These are phyloP conservation scores for Xanthoconium purpureum DNA, from an alignment of 768 basidiomycete genomes.

Conservation along the genomic window DNA sequence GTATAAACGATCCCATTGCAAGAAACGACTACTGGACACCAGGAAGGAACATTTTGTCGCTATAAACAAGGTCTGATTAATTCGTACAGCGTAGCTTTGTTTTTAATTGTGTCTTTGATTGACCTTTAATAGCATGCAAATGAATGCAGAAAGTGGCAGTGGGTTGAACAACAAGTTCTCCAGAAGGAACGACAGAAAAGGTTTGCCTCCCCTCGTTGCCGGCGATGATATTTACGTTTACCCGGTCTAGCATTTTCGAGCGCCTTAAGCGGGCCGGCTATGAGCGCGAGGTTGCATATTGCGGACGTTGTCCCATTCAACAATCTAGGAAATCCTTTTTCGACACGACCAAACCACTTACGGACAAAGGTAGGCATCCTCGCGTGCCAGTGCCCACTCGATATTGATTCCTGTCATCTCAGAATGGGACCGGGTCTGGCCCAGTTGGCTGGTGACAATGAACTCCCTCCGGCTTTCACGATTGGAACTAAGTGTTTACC, in stretches of 20 bases:
- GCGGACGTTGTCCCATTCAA: neutral
- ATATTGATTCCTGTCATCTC: neutral
- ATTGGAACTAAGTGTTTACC: constrained; percentile 1
- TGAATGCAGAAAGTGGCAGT: constrained; percentile 8
- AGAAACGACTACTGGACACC: constrained; percentile 3
- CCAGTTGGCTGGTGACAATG: constrained; percentile 3
- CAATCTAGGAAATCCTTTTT: constrained; percentile 3
- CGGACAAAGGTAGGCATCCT: constrained; percentile 4
- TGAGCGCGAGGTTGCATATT: constrained; percentile 8
- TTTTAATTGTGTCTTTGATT: neutral
- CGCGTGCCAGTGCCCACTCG: no score
- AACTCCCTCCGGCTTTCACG: neutral
- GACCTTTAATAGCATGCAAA: constrained; percentile 8
- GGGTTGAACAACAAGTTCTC: neutral
- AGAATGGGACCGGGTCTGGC: constrained; percentile 15
- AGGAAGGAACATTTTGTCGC: neutral
- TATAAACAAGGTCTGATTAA: constrained; percentile 1
- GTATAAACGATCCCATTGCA: constrained; percentile 1
- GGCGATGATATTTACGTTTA: neutral
- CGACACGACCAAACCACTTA: constrained; percentile 11
- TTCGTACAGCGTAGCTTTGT: no score
- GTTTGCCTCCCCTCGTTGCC: neutral
- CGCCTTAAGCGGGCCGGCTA: constrained; percentile 14
- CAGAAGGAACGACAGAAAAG: constrained; percentile 8
- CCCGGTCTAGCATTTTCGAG: constrained; percentile 16